Conservation (phyloP, 2,329 filamentous ascomycete species). For the Fusarium goolgardi region DNA sequence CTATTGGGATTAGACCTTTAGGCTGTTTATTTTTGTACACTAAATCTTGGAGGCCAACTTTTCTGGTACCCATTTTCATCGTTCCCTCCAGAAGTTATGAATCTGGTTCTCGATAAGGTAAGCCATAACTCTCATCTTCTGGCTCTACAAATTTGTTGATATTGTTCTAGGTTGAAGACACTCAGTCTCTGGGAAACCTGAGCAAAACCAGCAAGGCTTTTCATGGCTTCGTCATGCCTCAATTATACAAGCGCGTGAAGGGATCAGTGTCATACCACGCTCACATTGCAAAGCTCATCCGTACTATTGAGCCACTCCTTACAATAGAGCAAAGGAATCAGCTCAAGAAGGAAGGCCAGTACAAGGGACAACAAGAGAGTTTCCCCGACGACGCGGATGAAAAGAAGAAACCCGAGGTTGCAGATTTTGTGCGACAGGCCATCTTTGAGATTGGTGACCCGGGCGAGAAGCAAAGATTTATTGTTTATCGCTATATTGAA, state of each 20-base stretch:
- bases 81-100: neutral
- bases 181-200: constrained; percentile 12
- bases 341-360: constrained; percentile 32
- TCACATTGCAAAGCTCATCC: constrained; percentile 38
- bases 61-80: neutral
- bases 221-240: constrained; percentile 26
- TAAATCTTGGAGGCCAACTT: too few species aligned
- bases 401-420: constrained; percentile 11
- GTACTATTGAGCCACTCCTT: constrained; percentile 31
- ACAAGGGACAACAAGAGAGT: constrained; percentile 32
- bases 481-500: constrained; percentile 34
- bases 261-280: constrained; percentile 16
- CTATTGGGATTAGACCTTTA: too few species aligned
- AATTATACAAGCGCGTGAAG: constrained; percentile 27
- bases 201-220: constrained; percentile 35
- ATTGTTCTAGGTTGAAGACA: neutral
- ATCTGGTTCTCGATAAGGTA: constrained; percentile 30
- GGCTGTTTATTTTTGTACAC: too few species aligned
- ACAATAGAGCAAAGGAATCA: constrained; percentile 32
- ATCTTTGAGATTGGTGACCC: constrained; percentile 14
- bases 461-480: constrained; percentile 20
- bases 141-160: too few species aligned
- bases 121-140: neutral
- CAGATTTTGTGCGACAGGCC: constrained; percentile 21
- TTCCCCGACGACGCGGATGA: constrained; percentile 14